phyloP scores from a whole-genome alignment of 2,329 filamentous ascomycete genomes.

The Calonectria naviculata region DNA sequence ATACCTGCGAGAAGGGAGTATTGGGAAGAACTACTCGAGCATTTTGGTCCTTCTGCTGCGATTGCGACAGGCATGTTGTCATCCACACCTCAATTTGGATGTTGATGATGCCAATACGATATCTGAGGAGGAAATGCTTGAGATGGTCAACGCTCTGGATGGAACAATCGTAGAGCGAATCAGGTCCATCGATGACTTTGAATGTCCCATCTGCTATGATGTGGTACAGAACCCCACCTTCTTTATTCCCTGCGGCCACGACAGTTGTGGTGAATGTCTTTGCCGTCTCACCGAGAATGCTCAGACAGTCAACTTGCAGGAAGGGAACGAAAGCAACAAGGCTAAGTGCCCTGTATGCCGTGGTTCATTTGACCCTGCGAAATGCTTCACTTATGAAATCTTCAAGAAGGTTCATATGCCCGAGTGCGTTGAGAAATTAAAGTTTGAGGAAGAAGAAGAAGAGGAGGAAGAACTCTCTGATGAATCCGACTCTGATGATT shows the following conservation, averaged over 20 bases:
- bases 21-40: constrained; percentile 79
- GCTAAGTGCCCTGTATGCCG: constrained; percentile 84
- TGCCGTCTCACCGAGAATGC: constrained; percentile 73
- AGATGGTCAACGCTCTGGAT: constrained; percentile 71
- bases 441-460: constrained; percentile 46
- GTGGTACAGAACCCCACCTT: constrained; percentile 79
- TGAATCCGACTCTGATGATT: constrained; percentile 43
- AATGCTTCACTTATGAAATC: constrained; percentile 77
- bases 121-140: constrained; percentile 62
- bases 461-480: constrained; percentile 46
- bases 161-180: constrained; percentile 74
- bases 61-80: constrained; percentile 76
- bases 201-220: constrained; percentile 88
- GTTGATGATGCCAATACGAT: constrained; percentile 51
- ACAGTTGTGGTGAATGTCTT: constrained; percentile 82
- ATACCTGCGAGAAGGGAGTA: constrained; percentile 75
- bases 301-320: constrained; percentile 62
- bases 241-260: constrained; percentile 86
- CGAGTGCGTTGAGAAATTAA: constrained; percentile 55
- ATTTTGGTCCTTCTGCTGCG: constrained; percentile 85
- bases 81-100: constrained; percentile 45
- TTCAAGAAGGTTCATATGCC: constrained; percentile 81
- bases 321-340: constrained; percentile 67
- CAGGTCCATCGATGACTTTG: constrained; percentile 69
- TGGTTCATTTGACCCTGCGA: constrained; percentile 71